Evolutionary conservation across 768 basidiomycete species (phyloP), one percentile per base, ranked within the genome.

Genomic region (Guyanaporus albipodus): DNA sequence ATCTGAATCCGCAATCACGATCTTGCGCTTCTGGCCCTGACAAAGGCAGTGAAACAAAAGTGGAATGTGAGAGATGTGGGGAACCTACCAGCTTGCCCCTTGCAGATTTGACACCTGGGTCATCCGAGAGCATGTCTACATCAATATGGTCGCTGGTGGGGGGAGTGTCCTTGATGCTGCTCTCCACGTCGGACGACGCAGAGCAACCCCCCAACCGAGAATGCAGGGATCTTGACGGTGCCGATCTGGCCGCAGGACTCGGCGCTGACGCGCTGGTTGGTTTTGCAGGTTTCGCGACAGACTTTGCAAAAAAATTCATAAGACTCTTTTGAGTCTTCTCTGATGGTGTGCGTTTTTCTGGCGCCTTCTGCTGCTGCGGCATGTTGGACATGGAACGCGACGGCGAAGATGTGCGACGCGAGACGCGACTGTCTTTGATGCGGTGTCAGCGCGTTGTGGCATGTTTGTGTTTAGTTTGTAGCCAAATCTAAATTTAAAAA

Each of bases 61-160:
- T 27, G 9, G 35, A 6, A 19, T n/a, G 24, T 19, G 22, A 50
- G 14, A 29, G 43, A 33, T 21, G 33, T 33, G 31, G 39, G 8
- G 24, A 43, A 55, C 70, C 46, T 49, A 76, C 76, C 43, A 52
- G 66, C 62, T 38, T 62, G 59, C 45, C 47, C 52, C 55, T 51
- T 17, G 62, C 59, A 21, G 70, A 67, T 18, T 74, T 75, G 33
- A 75, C 77, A 11, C 73, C 10, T 15, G 49, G 77, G 2, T 64
- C 54, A 26, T 74, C 76, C 8, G 73, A 73, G 39, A 81, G 52
- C 80, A 87, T 82, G 59, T 89, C 87, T 9, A 90, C 75, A 53
- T 91, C 87, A 46, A 89, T 77, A 23, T 78, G 73, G 46, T 90
- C 86, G 53, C 87, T 90, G 3, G 86, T 86, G 0, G 87, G 87